Conservation (phyloP, 1,139 yeast genomes). For the Yamadazyma blattariae region DNA sequence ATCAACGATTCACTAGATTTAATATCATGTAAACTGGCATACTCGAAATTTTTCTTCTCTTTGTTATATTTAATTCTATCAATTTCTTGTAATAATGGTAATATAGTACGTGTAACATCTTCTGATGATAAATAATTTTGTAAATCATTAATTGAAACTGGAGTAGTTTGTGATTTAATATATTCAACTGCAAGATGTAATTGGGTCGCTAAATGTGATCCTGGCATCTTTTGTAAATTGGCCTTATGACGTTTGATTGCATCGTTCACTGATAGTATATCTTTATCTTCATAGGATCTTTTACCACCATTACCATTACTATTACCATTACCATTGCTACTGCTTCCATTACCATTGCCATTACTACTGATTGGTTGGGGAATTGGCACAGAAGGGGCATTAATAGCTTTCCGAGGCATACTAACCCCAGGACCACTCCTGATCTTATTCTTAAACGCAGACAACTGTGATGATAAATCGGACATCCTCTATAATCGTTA, state of each 20-base stretch:
- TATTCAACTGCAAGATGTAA: conserved; percentile 86
- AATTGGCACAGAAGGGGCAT: conserved; percentile 1
- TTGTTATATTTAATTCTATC: conserved; percentile 71
- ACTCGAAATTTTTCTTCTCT: conserved; percentile 65
- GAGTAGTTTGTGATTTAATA: conserved; percentile 64
- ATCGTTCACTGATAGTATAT: conserved; percentile 22
- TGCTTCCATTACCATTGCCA: neutral
- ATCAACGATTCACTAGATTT: conserved; percentile 76
- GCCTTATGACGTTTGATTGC: conserved; percentile 36
- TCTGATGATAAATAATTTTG: conserved; percentile 55
- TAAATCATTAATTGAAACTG: conserved; percentile 62
- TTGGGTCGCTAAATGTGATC: conserved; percentile 75
- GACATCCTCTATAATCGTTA: conserved; percentile 22
- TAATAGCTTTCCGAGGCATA: conserved; percentile 8
- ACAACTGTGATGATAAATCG: conserved; percentile 44
- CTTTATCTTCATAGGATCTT: conserved; percentile 7
- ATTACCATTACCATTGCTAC: neutral
- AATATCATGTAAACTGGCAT: conserved; percentile 85
- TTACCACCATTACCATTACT: conserved; percentile 1
- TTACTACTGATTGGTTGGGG: neutral
- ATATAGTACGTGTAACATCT: conserved; percentile 47
- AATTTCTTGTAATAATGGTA: conserved; percentile 70
- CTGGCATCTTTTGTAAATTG: conserved; percentile 29
- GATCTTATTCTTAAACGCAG: conserved; percentile 49
- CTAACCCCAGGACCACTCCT: conserved; percentile 45